Evolutionary conservation across 2,329 filamentous ascomycete species (phyloP), one percentile per base, ranked within the genome.

Genomic region (Stylonectria norvegica): DNA sequence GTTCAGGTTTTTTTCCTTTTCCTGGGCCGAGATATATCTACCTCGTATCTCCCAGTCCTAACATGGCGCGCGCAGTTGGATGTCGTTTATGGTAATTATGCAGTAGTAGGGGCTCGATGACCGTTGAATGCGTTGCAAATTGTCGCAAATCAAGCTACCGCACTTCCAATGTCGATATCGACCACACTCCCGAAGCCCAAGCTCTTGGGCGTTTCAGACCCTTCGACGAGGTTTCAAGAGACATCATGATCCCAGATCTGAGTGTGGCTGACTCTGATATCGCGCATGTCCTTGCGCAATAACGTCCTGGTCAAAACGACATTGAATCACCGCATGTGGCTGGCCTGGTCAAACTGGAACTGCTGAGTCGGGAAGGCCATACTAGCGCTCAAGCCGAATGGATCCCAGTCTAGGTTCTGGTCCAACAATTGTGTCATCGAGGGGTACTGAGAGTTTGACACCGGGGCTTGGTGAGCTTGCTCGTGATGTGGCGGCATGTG

Each of bases 341-440:
- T 78, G 60, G 74, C 71, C 35, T 78, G 79, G 47, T 84, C 80
- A 60, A 88, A 89, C 36, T 81, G 79, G 64, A 90, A 93, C 34
- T 87, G 85, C 40, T 87, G 85, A 2, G 85, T 86, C 9, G 89
- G 89, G 57, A 95, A 95, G 51, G 91, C 87, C 91, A 95, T 95
- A 67, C 88, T 95, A 23, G 90, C 90, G 43, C 86, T 91, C 37
- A 96, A 73, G 10, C 90, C 90, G 57, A 96, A 97, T 1, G 91
- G 91, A 64, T 96, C 90, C 65, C 89, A 88, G 61, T 96, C 90
- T 34, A 95, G 72, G 68, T 89, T 87, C 14, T 89, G 86, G 57
- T 96, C 90, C 29, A 81, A 63, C 6, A 81, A 62, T 56, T 79
- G 75, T 4, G 75, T 77, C 77, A 81, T 80, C 15, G 76, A 76